Evolutionary conservation across 2,329 filamentous ascomycete species (phyloP).

Genomic region (Mollisiaceae sp.): DNA sequence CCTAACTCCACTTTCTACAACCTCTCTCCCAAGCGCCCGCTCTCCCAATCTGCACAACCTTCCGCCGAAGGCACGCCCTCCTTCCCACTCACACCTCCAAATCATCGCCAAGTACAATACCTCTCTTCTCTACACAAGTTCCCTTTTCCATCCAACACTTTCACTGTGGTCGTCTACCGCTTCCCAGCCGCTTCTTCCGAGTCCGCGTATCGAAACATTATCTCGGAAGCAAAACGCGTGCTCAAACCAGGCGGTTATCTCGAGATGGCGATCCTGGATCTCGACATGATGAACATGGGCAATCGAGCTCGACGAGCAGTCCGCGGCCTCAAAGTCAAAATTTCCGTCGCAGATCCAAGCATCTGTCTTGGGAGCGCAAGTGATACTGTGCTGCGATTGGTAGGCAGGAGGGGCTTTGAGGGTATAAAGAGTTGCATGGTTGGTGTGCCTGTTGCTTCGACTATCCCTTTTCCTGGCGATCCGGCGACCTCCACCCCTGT

Average conservation of each 20-base stretch:
- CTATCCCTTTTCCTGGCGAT: constrained; percentile 41
- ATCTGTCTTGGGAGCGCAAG: constrained; percentile 64
- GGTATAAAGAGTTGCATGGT: constrained; percentile 78
- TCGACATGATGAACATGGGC: constrained; percentile 85
- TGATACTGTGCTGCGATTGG: constrained; percentile 66
- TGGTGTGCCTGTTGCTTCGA: constrained; percentile 73
- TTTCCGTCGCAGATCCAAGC: constrained; percentile 64
- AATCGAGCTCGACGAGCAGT: constrained; percentile 71
- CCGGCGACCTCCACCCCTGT: constrained; percentile 5
- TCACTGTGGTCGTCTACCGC: constrained; percentile 76
- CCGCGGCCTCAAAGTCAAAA: constrained; percentile 72
- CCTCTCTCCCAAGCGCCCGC: constrained; percentile 61
- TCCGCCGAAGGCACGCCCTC: constrained; percentile 46
- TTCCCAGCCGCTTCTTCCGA: constrained; percentile 76
- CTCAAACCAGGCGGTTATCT: constrained; percentile 78
- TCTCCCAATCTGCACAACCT: constrained; percentile 49
- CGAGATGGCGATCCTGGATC: constrained; percentile 78
- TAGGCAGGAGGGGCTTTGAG: constrained; percentile 72
- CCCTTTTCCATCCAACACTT: constrained; percentile 77
- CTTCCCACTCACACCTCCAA: constrained; percentile 64
- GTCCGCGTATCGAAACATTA: constrained; percentile 69
- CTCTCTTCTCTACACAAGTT: constrained; percentile 63
- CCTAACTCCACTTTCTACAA: constrained; percentile 78
- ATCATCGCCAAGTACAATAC: constrained; percentile 78
- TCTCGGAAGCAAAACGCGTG: constrained; percentile 78